phyloP scores from a whole-genome alignment of 2,329 filamentous ascomycete genomes.

The Fusarium poae region DNA sequence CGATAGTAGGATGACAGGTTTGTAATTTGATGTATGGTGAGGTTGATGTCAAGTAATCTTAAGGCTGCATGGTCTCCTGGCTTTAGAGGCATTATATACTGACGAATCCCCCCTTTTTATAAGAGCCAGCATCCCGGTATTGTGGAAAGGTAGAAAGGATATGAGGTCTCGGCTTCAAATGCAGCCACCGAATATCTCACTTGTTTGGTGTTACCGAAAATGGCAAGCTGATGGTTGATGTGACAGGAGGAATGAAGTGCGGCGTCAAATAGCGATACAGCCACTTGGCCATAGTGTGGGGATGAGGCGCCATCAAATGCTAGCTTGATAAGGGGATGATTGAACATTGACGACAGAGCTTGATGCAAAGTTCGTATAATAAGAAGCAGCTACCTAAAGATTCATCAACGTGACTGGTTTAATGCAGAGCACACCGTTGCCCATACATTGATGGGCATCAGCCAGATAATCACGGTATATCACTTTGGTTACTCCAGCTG shows the following conservation, averaged over 20 bases:
- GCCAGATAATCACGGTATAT: background rate
- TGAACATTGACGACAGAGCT: slow-evolving; percentile 19
- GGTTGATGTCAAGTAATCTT: background rate
- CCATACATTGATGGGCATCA: rapidly evolving
- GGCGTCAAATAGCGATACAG: slow-evolving; percentile 20
- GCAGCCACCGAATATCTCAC: slow-evolving; percentile 5
- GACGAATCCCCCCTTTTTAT: background rate
- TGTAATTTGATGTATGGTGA: background rate
- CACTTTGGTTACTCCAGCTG: no score
- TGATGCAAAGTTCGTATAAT: background rate
- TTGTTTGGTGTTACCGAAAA: slow-evolving; percentile 20
- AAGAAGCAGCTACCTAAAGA: background rate
- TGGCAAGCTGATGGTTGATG: slow-evolving; percentile 1
- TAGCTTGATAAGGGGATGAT: background rate
- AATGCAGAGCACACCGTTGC: background rate
- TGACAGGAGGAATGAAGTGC: background rate
- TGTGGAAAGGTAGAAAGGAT: background rate
- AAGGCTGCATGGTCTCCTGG: background rate
- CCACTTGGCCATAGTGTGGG: slow-evolving; percentile 16
- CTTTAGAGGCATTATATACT: slow-evolving; percentile 9
- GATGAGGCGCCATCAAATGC: slow-evolving; percentile 9
- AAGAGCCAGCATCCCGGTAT: background rate
- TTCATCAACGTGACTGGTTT: no score
- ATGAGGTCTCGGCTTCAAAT: background rate
- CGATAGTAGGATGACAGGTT: background rate